Evolutionary conservation across 2,329 filamentous ascomycete species (phyloP).

Genomic region (Monilinia polystroma): DNA sequence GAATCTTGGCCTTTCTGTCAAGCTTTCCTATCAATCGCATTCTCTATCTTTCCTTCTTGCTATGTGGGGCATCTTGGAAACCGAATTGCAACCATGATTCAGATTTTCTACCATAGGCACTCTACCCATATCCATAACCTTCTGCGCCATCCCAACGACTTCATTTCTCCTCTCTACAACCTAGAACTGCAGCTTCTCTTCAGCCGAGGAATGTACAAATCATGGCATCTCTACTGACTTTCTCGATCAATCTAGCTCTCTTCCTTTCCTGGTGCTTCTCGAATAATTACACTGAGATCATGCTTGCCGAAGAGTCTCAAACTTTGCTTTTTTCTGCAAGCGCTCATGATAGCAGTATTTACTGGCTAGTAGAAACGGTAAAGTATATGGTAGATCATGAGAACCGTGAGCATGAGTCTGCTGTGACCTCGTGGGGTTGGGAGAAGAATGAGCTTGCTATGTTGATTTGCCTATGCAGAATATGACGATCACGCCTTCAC

Average conservation of each 20-base stretch:
- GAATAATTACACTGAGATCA: background rate
- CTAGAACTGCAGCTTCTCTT: background rate
- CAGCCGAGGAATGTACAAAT: background rate
- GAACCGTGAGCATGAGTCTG: background rate
- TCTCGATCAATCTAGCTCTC: background rate
- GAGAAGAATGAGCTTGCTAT: too few species aligned
- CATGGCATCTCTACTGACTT: background rate
- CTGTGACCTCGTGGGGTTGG: too few species aligned
- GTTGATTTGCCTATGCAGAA: too few species aligned
- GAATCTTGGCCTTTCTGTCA: too few species aligned
- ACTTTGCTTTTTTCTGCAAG: background rate
- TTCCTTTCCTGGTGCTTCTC: background rate
- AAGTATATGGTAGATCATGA: background rate
- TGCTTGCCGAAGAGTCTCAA: background rate
- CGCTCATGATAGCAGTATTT: background rate
- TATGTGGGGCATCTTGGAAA: too few species aligned
- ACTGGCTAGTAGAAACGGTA: background rate
- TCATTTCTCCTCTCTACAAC: background rate
- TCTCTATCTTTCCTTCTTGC: too few species aligned
- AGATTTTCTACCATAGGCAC: too few species aligned
- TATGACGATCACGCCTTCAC: too few species aligned
- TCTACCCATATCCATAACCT: background rate
- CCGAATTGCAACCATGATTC: background rate
- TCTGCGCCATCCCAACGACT: background rate
- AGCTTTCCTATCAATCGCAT: too few species aligned